These are phyloP conservation scores for Rheum nobile DNA, from an alignment of 148 eudicot genomes.

Conservation along the genomic window DNA sequence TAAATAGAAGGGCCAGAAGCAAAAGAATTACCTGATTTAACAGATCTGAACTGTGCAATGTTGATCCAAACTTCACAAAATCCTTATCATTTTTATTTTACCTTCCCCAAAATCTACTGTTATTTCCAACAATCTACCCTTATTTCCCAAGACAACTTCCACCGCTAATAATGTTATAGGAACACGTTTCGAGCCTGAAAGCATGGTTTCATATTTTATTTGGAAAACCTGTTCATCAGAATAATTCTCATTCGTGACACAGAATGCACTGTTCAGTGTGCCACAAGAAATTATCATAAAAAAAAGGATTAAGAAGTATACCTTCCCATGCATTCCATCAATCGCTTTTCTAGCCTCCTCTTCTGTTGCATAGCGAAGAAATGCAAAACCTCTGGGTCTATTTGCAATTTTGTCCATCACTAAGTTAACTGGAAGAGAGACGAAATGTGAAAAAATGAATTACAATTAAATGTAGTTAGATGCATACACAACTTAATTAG, in stretches of 20 bases:
- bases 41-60: neutral
- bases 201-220: neutral
- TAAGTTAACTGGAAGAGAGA: slow-evolving; percentile 44
- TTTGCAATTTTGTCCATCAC: slow-evolving; percentile 83
- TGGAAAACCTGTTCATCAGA: neutral
- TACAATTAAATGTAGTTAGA: neutral
- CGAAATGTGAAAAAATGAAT: neutral
- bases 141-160: neutral
- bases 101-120: neutral
- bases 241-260: no score
- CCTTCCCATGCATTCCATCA: slow-evolving; percentile 94
- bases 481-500: neutral
- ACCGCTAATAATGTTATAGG: neutral
- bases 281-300: neutral
- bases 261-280: neutral
- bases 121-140: neutral
- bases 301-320: slow-evolving; percentile 9
- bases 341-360: slow-evolving; percentile 74
- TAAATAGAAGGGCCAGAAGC: no score
- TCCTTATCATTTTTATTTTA: neutral
- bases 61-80: neutral
- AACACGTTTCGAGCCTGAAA: neutral
- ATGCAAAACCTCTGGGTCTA: slow-evolving; percentile 87
- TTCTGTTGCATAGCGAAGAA: slow-evolving; percentile 59
- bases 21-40: no score